These are phyloP conservation scores for Nasturtium officinale DNA, from an alignment of 345 rosid species.

Conservation along the genomic window DNA sequence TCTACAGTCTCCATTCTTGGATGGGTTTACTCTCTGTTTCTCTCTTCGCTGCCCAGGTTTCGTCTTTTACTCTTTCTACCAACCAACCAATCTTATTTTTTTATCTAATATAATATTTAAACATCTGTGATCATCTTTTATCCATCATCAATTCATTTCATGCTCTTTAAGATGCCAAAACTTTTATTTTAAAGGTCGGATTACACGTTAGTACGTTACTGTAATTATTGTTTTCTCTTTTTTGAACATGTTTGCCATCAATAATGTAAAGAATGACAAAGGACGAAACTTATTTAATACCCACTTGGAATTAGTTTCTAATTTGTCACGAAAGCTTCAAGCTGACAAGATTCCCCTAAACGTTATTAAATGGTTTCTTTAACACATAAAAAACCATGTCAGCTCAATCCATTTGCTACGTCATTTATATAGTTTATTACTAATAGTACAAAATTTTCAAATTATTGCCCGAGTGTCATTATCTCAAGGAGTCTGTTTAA, in stretches of 20 bases:
- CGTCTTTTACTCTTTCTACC: constrained; percentile 16
- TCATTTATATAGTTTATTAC: background rate
- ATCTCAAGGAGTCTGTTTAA: background rate
- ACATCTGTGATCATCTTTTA: background rate
- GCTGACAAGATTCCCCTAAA: constrained; percentile 33
- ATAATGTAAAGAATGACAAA: constrained; percentile 25
- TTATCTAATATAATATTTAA: background rate
- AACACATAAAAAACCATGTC: constrained; percentile 19
- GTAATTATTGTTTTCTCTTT: background rate
- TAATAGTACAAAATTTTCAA: background rate
- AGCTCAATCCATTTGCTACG: background rate
- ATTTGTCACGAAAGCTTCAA: constrained; percentile 13
- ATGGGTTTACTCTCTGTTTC: constrained; percentile 86
- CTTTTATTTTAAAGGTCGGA: constrained; percentile 8
- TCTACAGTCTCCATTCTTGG: constrained; percentile 96
- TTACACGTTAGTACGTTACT: constrained; percentile 25
- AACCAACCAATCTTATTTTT: constrained; percentile 26
- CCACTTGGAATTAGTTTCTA: constrained; percentile 38
- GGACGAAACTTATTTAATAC: background rate
- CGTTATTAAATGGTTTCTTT: background rate
- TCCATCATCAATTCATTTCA: constrained; percentile 14
- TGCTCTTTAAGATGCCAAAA: constrained; percentile 7
- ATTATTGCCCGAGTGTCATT: background rate
- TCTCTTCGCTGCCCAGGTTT: constrained; percentile 91
- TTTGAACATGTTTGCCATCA: background rate